Evolutionary conservation across 1,139 yeast species (phyloP).

Genomic region (Blastobotrys buckinghamii): DNA sequence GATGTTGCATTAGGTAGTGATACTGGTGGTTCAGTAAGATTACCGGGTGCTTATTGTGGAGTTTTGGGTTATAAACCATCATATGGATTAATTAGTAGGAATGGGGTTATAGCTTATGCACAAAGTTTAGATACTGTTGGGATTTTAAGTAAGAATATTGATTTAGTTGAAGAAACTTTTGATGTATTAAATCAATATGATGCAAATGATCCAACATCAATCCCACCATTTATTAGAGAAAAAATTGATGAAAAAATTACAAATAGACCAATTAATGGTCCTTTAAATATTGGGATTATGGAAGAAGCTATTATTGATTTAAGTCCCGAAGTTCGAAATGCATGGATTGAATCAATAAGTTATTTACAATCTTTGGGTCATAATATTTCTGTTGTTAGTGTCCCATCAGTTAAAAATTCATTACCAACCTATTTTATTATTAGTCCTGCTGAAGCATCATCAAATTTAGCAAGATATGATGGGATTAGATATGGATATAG

Average conservation of each 20-base stretch:
- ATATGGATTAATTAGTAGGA: constrained; percentile 83
- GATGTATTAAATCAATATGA: constrained; percentile 55
- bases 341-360: constrained; percentile 45
- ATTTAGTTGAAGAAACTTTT: constrained; percentile 45
- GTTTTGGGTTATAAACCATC: constrained; percentile 86
- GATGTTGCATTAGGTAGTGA: constrained; percentile 83
- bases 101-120: constrained; percentile 91
- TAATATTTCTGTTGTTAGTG: constrained; percentile 52
- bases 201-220: constrained; percentile 72
- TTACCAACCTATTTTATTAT: constrained; percentile 83
- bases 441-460: constrained; percentile 91
- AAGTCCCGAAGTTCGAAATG: constrained; percentile 40
- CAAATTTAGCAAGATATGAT: constrained; percentile 84
- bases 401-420: constrained; percentile 62
- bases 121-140: constrained; percentile 96
- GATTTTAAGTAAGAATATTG: constrained; percentile 50
- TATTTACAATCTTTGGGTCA: constrained; percentile 47
- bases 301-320: constrained; percentile 58
- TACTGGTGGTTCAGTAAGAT: constrained; percentile 93
- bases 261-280: constrained; percentile 9
- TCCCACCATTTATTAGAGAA: constrained; percentile 34
- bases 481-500: constrained; percentile 79
- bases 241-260: constrained; percentile 13
- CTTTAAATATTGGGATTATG: constrained; percentile 62
- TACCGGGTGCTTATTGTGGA: constrained; percentile 87